Conservation (phyloP, 2,329 filamentous ascomycete species). For the Aureobasidium mangrovei region DNA sequence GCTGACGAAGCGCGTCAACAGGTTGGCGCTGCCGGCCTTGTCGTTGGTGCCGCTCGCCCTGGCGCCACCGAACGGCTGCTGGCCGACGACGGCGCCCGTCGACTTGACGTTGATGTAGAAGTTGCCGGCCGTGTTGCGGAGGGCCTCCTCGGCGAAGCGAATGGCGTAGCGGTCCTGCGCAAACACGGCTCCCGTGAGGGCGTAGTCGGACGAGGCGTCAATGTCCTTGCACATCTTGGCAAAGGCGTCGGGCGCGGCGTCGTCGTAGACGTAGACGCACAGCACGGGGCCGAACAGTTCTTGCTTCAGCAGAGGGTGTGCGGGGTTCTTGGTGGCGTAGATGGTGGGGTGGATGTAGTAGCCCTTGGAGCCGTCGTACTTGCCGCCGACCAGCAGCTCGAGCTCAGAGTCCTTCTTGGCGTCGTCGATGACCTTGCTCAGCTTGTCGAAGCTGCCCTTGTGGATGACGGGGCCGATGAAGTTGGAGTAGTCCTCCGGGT, state of each 20-base stretch:
- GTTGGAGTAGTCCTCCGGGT: constrained; percentile 61
- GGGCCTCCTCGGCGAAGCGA: constrained; percentile 58
- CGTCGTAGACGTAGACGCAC: constrained; percentile 68
- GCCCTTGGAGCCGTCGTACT: constrained; percentile 66
- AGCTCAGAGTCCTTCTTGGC: constrained; percentile 69
- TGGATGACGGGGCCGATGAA: constrained; percentile 88
- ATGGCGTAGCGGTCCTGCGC: constrained; percentile 59
- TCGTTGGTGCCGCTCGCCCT: constrained; percentile 49
- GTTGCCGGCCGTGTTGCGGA: constrained; percentile 68
- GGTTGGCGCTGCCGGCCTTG: constrained; percentile 46
- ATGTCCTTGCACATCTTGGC: constrained; percentile 52
- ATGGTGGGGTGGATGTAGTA: constrained; percentile 81
- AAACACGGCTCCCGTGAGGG: constrained; percentile 68
- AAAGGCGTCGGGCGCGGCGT: constrained; percentile 48
- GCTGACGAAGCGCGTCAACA: constrained; percentile 46
- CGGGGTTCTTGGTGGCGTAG: constrained; percentile 64
- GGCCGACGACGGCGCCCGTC: constrained; percentile 39
- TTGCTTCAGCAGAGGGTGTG: constrained; percentile 63
- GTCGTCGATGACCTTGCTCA: constrained; percentile 65
- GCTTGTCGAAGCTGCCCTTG: constrained; percentile 69
- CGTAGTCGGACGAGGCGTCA: constrained; percentile 67
- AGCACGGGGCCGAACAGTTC: constrained; percentile 80
- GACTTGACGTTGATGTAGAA: constrained; percentile 83
- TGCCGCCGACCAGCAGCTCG: constrained; percentile 65
- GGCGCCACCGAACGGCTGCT: constrained; percentile 42